Base-by-base conservation (phyloP, 225 moss, liverwort and hornwort genomes). In the Lunularia cruciata region DNA sequence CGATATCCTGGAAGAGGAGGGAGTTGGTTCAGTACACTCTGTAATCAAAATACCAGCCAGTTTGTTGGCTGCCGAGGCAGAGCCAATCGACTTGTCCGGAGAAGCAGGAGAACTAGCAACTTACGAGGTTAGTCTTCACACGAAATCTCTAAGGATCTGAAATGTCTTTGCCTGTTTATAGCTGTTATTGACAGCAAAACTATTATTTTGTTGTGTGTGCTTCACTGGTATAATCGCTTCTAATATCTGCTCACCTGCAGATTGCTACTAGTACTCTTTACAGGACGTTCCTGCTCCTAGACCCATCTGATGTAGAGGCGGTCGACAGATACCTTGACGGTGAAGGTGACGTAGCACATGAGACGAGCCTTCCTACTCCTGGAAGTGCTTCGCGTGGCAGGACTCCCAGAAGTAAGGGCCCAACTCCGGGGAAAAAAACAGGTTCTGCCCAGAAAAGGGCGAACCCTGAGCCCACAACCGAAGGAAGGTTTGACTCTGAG, bases 261-360 rank as follows among this genome's bases (percentile, higher is more conserved):
- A 77, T 78, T 69, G 80, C 79, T 10, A 81, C 67, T 30, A 77
- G 86, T 71, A 75, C 71, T 3, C 69, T 86, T 77, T 75, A 86
- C 66, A 86, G 78, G 67, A 72, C 69, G 31, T 86, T 83, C 52
- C 51, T 86, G 65, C 86, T 86, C 11, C 59, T 86, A 38, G 86
- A 86, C 46, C 86, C 83, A 6, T 28, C 72, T 65, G 86, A 86
- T 67, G 47, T 78, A 4, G 73, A 63, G 33, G 73, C 80, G 6
- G 83, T 86, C 31, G 86, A 86, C 47, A 58, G 55, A 55, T 86
- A 83, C 68, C 39, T 86, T 14, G 57, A 45, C 14, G 57, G 38
- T 26, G 60, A 57, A 55, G 51, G 63, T 26, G 22, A 57, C 34
- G 49, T 30, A 57, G 57, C 48, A 73, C 6, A 45, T 52, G 46